Percentiles rank a stretch among this genome's conserved stretches.
Evolutionary conservation across 1,284 basidiomycete genomes (phyloP).

Genomic region (Puccinia novopanici): DNA sequence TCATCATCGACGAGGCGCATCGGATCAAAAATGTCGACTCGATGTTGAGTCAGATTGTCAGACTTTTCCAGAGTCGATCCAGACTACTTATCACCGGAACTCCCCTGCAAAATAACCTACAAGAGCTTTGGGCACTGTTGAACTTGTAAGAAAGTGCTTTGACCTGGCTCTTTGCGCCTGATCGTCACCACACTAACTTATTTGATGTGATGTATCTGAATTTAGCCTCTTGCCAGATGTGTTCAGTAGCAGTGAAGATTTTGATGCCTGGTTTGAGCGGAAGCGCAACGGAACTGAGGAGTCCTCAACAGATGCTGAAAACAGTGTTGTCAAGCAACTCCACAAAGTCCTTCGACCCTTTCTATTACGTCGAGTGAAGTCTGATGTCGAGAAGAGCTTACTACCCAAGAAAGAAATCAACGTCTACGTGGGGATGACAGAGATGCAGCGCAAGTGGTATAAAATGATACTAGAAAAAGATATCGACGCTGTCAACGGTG

Average conservation of each 20-base stretch:
- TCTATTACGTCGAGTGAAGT: constrained; percentile 89
- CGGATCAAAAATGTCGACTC: constrained; percentile 99
- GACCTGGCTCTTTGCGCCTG: too few species aligned
- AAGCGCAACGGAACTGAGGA: constrained; percentile 25
- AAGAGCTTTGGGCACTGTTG: constrained; percentile 91
- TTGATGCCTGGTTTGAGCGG: constrained; percentile 74
- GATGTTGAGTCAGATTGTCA: constrained; percentile 90
- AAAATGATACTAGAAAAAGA: constrained; percentile 90
- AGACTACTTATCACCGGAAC: constrained; percentile 94
- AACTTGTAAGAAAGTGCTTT: constrained; percentile 67
- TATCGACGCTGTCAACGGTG: constrained; percentile 96
- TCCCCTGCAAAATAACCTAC: constrained; percentile 94
- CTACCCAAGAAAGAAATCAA: constrained; percentile 99
- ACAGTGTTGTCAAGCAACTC: constrained; percentile 84
- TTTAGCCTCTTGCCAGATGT: constrained; percentile 59
- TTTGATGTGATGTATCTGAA: background rate
- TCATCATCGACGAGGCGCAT: constrained; percentile 97
- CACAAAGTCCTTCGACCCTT: constrained; percentile 97
- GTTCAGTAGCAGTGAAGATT: too few species aligned
- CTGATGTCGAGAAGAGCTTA: constrained; percentile 94
- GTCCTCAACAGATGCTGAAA: constrained; percentile 57
- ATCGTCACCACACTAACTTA: background rate
- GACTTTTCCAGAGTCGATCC: constrained; percentile 83
- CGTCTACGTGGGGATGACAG: constrained; percentile 93
- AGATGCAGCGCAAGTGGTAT: constrained; percentile 95